Conservation (phyloP, 1,284 basidiomycete genomes). For the Sanguinoderma infundibulare region DNA sequence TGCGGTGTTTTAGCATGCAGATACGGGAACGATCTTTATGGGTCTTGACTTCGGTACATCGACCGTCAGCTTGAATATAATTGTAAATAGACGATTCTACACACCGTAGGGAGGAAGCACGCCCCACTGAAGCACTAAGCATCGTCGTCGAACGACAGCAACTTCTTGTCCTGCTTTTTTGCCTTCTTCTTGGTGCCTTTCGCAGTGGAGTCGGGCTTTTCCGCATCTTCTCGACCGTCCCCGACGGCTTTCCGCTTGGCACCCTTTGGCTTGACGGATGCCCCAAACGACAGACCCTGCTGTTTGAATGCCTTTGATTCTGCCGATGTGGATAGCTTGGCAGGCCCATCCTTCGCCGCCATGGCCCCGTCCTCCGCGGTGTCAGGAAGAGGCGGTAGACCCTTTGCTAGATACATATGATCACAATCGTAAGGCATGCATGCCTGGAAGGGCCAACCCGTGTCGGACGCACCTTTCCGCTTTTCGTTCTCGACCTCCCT, state of each 20-base stretch:
- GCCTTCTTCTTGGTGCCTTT: constrained; percentile 49
- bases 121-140: constrained; percentile 3
- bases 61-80: too few relatives aligned
- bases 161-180: constrained; percentile 53
- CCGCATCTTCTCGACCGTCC: constrained; percentile 36
- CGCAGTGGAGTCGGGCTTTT: constrained; percentile 24
- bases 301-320: constrained; percentile 8
- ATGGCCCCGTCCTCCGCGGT: constrained; percentile 22
- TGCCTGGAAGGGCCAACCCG: too few relatives aligned
- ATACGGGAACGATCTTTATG: neutral
- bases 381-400: constrained; percentile 50
- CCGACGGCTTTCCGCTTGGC: constrained; percentile 48
- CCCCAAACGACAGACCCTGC: constrained; percentile 43
- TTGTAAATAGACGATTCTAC: neutral
- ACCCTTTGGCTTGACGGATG: constrained; percentile 31
- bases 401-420: constrained; percentile 44
- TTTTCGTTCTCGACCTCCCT: constrained; percentile 78
- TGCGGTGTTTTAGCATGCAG: neutral
- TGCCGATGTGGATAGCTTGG: constrained; percentile 19
- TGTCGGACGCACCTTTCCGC: constrained; percentile 74
- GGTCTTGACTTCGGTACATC: neutral
- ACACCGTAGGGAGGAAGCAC: neutral
- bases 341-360: constrained; percentile 3
- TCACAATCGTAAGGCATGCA: too few relatives aligned
- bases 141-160: constrained; percentile 64